phyloP scores from a whole-genome alignment of 345 rosid species.

The Diplotaxis tenuifolia region DNA sequence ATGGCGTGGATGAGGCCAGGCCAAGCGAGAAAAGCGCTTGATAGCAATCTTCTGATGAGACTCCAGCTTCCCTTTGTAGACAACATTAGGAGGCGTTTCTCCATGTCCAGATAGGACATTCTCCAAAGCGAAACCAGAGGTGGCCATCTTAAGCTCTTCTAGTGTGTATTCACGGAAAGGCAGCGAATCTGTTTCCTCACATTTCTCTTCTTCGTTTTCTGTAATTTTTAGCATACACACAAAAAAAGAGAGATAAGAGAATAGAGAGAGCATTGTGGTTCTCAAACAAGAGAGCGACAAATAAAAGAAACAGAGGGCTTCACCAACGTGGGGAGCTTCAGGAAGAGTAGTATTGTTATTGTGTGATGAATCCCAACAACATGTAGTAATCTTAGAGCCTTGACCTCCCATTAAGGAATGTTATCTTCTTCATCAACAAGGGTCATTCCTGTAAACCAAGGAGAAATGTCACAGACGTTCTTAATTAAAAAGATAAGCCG shows the following conservation, averaged over 20 bases:
- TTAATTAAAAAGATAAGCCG: too few species aligned
- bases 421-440: neutral
- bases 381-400: constrained; percentile 45
- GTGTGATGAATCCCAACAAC: constrained; percentile 54
- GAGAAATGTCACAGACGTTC: neutral
- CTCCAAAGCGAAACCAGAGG: constrained; percentile 75
- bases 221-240: constrained; percentile 8
- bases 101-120: constrained; percentile 79
- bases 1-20: constrained; percentile 87
- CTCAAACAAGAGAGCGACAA: neutral
- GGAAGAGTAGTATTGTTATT: constrained; percentile 51
- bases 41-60: constrained; percentile 68
- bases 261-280: neutral
- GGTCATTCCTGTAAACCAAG: neutral
- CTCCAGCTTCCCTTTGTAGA: constrained; percentile 73
- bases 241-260: neutral
- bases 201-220: constrained; percentile 48
- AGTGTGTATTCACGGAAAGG: constrained; percentile 58
- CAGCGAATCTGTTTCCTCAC: constrained; percentile 37
- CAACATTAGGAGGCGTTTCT: constrained; percentile 77
- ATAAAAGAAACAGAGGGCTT: constrained; percentile 19
- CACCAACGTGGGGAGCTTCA: constrained; percentile 57
- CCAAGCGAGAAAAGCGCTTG: constrained; percentile 66
- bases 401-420: constrained; percentile 49
- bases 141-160: constrained; percentile 69